Conservation (phyloP, 2,329 filamentous ascomycete genomes). For the Lachnellula hyalina region DNA sequence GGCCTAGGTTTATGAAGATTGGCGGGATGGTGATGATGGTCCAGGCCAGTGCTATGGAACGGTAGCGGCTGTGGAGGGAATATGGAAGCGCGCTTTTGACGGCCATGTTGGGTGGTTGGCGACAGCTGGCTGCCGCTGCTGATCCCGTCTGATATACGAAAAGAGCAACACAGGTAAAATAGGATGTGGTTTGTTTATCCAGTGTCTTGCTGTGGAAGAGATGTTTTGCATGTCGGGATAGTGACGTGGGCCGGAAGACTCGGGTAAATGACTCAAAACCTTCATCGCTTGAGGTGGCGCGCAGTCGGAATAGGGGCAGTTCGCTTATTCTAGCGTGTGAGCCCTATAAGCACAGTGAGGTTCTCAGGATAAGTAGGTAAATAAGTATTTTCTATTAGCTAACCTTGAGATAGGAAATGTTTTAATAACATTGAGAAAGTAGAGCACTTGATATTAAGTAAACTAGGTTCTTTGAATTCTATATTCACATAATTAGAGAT, state of each 20-base stretch:
- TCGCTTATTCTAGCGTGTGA: too few species aligned
- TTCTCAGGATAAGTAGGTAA: too few species aligned
- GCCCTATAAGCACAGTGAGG: too few species aligned
- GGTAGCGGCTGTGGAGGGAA: conserved; percentile 18
- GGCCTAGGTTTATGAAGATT: conserved; percentile 18
- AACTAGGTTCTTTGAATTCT: too few species aligned
- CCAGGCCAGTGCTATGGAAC: conserved; percentile 20
- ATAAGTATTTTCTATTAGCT: too few species aligned
- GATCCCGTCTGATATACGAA: neutral
- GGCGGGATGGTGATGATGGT: conserved; percentile 21
- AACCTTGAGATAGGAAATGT: too few species aligned
- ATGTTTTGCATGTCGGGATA: neutral
- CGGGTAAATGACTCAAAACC: too few species aligned
- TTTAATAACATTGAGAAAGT: too few species aligned
- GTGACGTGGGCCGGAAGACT: neutral
- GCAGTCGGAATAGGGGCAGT: too few species aligned
- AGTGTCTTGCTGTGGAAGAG: neutral
- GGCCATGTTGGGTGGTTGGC: conserved; percentile 10
- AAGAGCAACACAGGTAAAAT: neutral
- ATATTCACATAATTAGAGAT: too few species aligned
- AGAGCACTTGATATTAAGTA: too few species aligned
- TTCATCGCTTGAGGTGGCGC: too few species aligned
- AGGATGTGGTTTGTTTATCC: neutral
- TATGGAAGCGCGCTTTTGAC: conserved; percentile 15
- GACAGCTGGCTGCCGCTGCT: neutral